These are phyloP conservation scores for Alnus rubra DNA, from an alignment of 306 rosid species.

Conservation along the genomic window DNA sequence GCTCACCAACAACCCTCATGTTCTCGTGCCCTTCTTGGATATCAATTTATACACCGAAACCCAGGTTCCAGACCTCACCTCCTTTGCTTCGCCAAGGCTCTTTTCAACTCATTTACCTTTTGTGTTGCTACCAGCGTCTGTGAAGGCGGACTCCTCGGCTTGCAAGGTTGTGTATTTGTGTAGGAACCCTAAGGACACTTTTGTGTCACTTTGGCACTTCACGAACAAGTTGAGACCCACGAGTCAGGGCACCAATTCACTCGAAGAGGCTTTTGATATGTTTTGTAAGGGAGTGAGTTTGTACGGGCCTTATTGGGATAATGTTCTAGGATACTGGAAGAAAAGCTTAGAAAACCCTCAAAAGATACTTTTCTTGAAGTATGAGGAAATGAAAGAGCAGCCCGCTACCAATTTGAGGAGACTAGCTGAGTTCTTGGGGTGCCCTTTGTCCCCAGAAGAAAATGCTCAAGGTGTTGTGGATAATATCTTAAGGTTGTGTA, in stretches of 20 bases:
- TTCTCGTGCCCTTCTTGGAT: conserved; percentile 43
- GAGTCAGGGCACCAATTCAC: not conserved
- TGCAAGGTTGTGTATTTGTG: conserved; percentile 42
- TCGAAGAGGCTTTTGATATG: conserved; percentile 27
- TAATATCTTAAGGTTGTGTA: conserved; percentile 31
- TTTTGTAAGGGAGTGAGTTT: conserved; percentile 25
- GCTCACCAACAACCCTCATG: conserved; percentile 36
- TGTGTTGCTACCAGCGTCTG: conserved; percentile 10
- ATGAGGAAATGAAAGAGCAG: conserved; percentile 32
- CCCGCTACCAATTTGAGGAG: conserved; percentile 13
- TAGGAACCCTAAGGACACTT: conserved; percentile 40
- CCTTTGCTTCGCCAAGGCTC: conserved; percentile 11
- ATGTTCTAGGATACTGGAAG: conserved; percentile 33
- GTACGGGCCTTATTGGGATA: conserved; percentile 37
- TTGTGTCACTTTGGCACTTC: conserved; percentile 45
- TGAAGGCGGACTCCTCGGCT: not conserved
- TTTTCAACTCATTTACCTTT: conserved; percentile 7
- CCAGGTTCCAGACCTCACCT: conserved; percentile 10
- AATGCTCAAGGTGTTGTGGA: conserved; percentile 22
- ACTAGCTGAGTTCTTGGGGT: conserved; percentile 37
- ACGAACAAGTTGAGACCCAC: conserved; percentile 21
- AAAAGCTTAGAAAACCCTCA: conserved; percentile 23
- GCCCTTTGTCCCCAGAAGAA: conserved; percentile 37
- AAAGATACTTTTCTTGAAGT: conserved; percentile 24
- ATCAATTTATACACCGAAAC: not conserved